Conservation (phyloP, 495 filamentous ascomycete species). For the Hypoxylon cercidicola region DNA sequence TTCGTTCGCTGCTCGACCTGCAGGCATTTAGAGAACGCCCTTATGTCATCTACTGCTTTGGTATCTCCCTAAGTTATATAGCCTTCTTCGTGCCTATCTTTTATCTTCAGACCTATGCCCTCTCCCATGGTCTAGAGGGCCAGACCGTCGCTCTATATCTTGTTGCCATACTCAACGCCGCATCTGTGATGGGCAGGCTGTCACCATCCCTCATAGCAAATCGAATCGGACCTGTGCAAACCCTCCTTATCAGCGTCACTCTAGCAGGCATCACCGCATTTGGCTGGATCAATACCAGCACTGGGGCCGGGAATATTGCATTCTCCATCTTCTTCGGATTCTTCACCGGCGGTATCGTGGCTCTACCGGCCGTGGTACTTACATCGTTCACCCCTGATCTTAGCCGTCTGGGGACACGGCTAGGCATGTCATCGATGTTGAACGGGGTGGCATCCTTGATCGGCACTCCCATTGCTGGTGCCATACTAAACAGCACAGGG, state of each 20-base stretch:
- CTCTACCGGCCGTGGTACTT: slow-evolving; percentile 69
- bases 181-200: slow-evolving; percentile 58
- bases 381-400: slow-evolving; percentile 68
- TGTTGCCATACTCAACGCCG: slow-evolving; percentile 59
- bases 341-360: slow-evolving; percentile 72
- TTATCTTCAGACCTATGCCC: slow-evolving; percentile 67
- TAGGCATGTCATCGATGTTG: slow-evolving; percentile 72
- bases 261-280: slow-evolving; percentile 47
- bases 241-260: slow-evolving; percentile 44
- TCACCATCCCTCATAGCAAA: slow-evolving; percentile 55
- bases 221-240: slow-evolving; percentile 49
- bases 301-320: slow-evolving; percentile 49
- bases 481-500: slow-evolving; percentile 47
- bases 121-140: slow-evolving; percentile 61
- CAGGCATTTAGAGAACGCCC: slow-evolving; percentile 54
- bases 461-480: slow-evolving; percentile 73
- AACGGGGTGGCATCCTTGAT: slow-evolving; percentile 68
- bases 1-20: slow-evolving; percentile 49
- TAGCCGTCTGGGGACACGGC: slow-evolving; percentile 69
- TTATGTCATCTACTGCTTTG: slow-evolving; percentile 59
- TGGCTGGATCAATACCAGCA: slow-evolving; percentile 49
- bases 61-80: slow-evolving; percentile 70
- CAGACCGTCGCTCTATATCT: slow-evolving; percentile 54
- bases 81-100: slow-evolving; percentile 73
- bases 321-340: slow-evolving; percentile 56